Evolutionary conservation across 1,139 yeast species (phyloP).

Genomic region (Suhomyces bokatorum): DNA sequence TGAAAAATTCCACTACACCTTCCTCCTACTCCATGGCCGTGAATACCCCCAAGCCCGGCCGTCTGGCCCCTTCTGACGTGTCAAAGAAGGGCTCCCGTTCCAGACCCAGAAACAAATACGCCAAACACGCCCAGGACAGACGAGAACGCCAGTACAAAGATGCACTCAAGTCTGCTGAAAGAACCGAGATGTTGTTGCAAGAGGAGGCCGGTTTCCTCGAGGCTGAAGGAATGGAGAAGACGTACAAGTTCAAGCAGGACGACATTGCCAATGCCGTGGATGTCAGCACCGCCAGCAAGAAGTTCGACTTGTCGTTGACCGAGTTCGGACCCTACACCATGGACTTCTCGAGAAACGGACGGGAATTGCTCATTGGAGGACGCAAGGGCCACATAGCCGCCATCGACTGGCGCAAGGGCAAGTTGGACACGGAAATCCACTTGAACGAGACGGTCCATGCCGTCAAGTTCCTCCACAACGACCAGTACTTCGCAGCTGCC

Average conservation of each 20-base stretch:
- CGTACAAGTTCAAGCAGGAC: constrained; percentile 79
- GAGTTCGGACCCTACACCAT: constrained; percentile 86
- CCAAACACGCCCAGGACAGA: constrained; percentile 63
- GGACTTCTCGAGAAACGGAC: constrained; percentile 85
- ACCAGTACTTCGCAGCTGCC: constrained; percentile 94
- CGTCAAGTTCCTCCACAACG: constrained; percentile 86
- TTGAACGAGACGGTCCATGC: constrained; percentile 88
- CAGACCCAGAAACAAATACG: constrained; percentile 55
- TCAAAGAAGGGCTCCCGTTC: constrained; percentile 14
- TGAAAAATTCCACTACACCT: constrained; percentile 8
- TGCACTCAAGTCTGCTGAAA: constrained; percentile 79
- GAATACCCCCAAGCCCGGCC: constrained; percentile 1
- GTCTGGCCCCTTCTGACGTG: constrained; percentile 21
- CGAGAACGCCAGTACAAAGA: constrained; percentile 73
- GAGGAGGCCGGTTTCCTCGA: constrained; percentile 86
- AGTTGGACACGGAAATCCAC: constrained; percentile 75
- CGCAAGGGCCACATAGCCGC: constrained; percentile 93
- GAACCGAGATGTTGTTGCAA: constrained; percentile 80
- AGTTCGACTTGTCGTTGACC: constrained; percentile 68
- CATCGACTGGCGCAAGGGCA: constrained; percentile 93
- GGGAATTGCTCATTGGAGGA: constrained; percentile 83
- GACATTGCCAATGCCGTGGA: constrained; percentile 84
- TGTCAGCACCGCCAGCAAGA: constrained; percentile 68
- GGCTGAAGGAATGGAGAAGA: constrained; percentile 91
- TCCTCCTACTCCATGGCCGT: constrained; percentile 1